phyloP scores from a whole-genome alignment of 208 protist species.

The Zelonia costaricensis region DNA sequence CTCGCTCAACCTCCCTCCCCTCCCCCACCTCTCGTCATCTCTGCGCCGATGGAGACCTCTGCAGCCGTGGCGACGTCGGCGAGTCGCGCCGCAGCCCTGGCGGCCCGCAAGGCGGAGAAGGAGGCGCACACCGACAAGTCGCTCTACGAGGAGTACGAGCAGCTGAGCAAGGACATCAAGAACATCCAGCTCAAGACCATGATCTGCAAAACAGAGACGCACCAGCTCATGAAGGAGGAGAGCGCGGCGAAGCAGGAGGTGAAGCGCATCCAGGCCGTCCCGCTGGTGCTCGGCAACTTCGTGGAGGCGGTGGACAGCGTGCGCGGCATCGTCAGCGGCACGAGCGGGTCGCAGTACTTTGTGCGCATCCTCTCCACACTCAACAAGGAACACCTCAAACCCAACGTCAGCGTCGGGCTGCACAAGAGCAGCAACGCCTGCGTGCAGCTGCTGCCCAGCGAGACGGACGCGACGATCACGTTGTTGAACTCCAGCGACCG shows the following conservation, averaged over 20 bases:
- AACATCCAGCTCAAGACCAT: conserved; percentile 89
- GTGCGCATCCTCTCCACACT: conserved; percentile 98
- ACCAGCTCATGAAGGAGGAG: conserved; percentile 90
- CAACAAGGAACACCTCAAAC: conserved; percentile 98
- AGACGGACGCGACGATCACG: conserved; percentile 98
- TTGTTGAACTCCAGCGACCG: conserved; percentile 92
- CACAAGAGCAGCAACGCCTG: conserved; percentile 99
- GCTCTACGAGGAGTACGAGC: conserved; percentile 86
- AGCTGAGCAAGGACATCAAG: conserved; percentile 61
- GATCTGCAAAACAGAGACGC: conserved; percentile 89
- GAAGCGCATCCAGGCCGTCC: conserved; percentile 99
- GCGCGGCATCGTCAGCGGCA: conserved; percentile 95
- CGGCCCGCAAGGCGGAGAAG: conserved; percentile 9
- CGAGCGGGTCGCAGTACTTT: conserved; percentile 97
- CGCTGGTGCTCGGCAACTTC: conserved; percentile 99
- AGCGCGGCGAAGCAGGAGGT: conserved; percentile 93
- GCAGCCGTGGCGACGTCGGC: conserved; percentile 4
- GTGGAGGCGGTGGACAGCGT: conserved; percentile 99
- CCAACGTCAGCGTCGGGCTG: conserved; percentile 98
- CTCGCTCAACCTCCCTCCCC: background rate
- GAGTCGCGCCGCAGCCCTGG: conserved; percentile 15
- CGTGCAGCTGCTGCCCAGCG: conserved; percentile 97
- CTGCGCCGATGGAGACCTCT: background rate
- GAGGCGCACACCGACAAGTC: conserved; percentile 14
- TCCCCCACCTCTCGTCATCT: background rate